phyloP scores from a whole-genome alignment of 768 basidiomycete species.

The Baorangia bicolor region DNA sequence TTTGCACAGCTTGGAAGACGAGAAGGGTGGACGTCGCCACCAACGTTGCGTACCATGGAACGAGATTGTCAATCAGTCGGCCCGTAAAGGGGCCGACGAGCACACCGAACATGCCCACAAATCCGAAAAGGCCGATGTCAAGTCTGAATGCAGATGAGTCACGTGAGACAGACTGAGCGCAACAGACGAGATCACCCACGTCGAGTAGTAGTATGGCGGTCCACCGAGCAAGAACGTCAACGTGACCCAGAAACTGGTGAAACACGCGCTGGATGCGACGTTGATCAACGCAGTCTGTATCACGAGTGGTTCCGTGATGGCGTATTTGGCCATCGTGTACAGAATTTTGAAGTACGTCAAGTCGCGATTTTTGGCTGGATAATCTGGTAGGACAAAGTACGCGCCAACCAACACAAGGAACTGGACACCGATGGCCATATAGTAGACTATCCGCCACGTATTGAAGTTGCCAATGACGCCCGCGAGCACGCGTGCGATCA shows the following conservation, averaged over 20 bases:
- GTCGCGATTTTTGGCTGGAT: conserved; percentile 68
- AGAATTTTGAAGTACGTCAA: conserved; percentile 68
- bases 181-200: conserved; percentile 38
- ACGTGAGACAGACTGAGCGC: not conserved
- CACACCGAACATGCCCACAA: conserved; percentile 73
- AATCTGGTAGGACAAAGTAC: conserved; percentile 76
- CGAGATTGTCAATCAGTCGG: conserved; percentile 61
- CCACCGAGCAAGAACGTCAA: conserved; percentile 81
- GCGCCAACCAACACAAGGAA: conserved; percentile 52
- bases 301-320: conserved; percentile 74
- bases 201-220: conserved; percentile 72
- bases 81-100: conserved; percentile 69
- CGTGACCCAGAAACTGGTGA: conserved; percentile 66
- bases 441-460: conserved; percentile 76
- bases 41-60: conserved; percentile 78
- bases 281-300: conserved; percentile 67
- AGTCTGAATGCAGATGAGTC: conserved; percentile 29
- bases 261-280: conserved; percentile 58
- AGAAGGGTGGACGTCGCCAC: conserved; percentile 47
- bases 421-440: conserved; percentile 74
- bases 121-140: conserved; percentile 70
- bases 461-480: conserved; percentile 73
- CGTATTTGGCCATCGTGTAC: conserved; percentile 74
- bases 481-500: conserved; percentile 71
- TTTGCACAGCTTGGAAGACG: conserved; percentile 60